These are phyloP conservation scores for Neurospora intermedia DNA, from an alignment of 495 filamentous ascomycete genomes.

Conservation along the genomic window DNA sequence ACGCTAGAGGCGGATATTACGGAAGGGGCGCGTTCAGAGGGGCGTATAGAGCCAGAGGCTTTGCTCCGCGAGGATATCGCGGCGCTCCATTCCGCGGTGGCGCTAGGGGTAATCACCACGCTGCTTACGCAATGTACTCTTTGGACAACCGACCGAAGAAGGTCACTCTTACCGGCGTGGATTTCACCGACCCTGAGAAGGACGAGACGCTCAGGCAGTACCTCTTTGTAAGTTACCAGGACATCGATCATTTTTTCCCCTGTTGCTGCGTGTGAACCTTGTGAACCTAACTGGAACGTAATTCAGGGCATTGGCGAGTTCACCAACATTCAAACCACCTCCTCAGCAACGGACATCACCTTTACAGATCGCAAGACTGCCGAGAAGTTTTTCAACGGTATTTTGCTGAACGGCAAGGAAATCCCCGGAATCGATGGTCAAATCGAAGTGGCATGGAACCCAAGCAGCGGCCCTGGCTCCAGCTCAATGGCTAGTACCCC, in stretches of 20 bases:
- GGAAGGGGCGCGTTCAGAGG: slow-evolving; percentile 35
- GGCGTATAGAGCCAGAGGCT: slow-evolving; percentile 30
- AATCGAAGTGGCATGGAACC: slow-evolving; percentile 66
- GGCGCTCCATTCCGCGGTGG: slow-evolving; percentile 31
- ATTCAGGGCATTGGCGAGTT: slow-evolving; percentile 72
- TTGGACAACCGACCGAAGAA: slow-evolving; percentile 81
- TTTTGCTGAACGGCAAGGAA: slow-evolving; percentile 40
- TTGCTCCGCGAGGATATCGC: slow-evolving; percentile 30
- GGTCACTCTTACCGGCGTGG: slow-evolving; percentile 60
- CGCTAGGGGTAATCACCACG: slow-evolving; percentile 45
- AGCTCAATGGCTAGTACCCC: slow-evolving; percentile 4
- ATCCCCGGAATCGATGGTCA: slow-evolving; percentile 64
- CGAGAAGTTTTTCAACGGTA: slow-evolving; percentile 68
- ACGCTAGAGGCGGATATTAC: slow-evolving; percentile 25
- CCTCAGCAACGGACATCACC: slow-evolving; percentile 50
- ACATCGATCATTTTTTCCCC: neutral
- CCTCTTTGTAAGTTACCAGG: slow-evolving; percentile 56
- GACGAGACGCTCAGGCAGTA: slow-evolving; percentile 81
- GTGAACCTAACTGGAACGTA: neutral
- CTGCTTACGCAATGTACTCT: slow-evolving; percentile 55
- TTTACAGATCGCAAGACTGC: slow-evolving; percentile 88
- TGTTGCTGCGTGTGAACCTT: slow-evolving; percentile 7
- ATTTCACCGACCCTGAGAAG: slow-evolving; percentile 51
- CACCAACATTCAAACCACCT: slow-evolving; percentile 59
- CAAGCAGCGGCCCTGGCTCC: slow-evolving; percentile 30